phyloP scores from a whole-genome alignment of 2,329 filamentous ascomycete species.

The Plenodomus lindquistii region DNA sequence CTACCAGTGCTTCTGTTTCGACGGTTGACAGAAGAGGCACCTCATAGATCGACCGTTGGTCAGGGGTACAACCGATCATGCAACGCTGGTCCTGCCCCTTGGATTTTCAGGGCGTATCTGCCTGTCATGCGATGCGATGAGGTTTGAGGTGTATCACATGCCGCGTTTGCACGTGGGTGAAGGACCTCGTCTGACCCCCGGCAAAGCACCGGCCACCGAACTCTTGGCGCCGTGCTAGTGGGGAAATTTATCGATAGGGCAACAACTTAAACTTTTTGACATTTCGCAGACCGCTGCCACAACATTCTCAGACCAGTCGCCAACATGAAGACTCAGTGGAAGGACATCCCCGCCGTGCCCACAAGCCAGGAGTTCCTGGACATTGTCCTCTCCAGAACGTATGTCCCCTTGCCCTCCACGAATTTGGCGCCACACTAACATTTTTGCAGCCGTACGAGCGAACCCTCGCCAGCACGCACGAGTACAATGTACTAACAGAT shows the following conservation, averaged over 20 bases:
- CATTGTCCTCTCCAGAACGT: conserved; percentile 81
- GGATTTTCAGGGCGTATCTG: no score
- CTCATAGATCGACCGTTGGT: no score
- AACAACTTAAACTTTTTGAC: conserved; percentile 20
- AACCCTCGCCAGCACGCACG: background rate
- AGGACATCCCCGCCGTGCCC: conserved; percentile 82
- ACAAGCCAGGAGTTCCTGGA: conserved; percentile 96
- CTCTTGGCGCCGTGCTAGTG: conserved; percentile 10
- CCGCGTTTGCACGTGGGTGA: background rate
- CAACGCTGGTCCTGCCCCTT: no score
- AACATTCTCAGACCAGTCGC: conserved; percentile 18
- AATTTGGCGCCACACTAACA: conserved; percentile 18
- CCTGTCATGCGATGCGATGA: no score
- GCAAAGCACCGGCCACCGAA: conserved; percentile 5
- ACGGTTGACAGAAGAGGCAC: no score
- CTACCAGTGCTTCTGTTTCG: no score
- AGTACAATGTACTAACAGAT: background rate
- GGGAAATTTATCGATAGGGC: conserved; percentile 9
- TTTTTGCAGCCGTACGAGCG: conserved; percentile 67
- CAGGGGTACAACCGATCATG: no score
- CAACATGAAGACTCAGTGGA: conserved; percentile 47
- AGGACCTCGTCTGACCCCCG: background rate
- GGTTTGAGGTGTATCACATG: no score
- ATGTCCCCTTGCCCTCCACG: conserved; percentile 2
- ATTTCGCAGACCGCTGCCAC: conserved; percentile 20